Evolutionary conservation across 2,329 filamentous ascomycete species (phyloP).

Genomic region (Penicillium expansum): DNA sequence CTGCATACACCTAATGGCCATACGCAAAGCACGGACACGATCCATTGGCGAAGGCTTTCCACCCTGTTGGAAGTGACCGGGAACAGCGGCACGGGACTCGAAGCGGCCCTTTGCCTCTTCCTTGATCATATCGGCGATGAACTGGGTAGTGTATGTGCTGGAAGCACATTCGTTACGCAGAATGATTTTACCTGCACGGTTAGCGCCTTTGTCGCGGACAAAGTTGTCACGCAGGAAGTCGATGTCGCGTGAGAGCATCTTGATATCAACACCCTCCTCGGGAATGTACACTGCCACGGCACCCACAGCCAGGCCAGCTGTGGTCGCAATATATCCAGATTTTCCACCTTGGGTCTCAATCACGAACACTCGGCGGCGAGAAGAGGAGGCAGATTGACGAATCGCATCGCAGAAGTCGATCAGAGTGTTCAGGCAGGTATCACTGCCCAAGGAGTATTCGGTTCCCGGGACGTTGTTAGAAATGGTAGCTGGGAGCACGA

Average conservation of each 20-base stretch:
- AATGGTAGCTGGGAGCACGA: slow-evolving; percentile 90
- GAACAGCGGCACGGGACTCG: slow-evolving; percentile 86
- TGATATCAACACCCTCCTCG: slow-evolving; percentile 89
- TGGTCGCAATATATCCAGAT: slow-evolving; percentile 88
- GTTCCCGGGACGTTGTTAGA: slow-evolving; percentile 98
- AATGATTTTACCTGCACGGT: slow-evolving; percentile 86
- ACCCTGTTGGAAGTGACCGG: slow-evolving; percentile 92
- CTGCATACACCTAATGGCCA: slow-evolving; percentile 92
- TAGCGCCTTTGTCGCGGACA: slow-evolving; percentile 78
- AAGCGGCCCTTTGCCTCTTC: slow-evolving; percentile 91
- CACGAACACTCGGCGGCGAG: slow-evolving; percentile 89
- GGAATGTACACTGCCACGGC: slow-evolving; percentile 94
- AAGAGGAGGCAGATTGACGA: slow-evolving; percentile 92
- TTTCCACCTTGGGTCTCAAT: slow-evolving; percentile 96
- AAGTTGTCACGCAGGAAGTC: slow-evolving; percentile 85
- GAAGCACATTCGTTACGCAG: slow-evolving; percentile 96
- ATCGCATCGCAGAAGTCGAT: slow-evolving; percentile 96
- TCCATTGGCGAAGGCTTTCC: slow-evolving; percentile 95
- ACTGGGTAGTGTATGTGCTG: slow-evolving; percentile 83
- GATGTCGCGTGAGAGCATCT: slow-evolving; percentile 90
- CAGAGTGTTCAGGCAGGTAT: slow-evolving; percentile 93
- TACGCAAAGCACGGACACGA: slow-evolving; percentile 81
- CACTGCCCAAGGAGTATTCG: slow-evolving; percentile 93
- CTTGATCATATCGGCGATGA: slow-evolving; percentile 93
- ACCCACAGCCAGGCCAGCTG: slow-evolving; percentile 87